Evolutionary conservation across 1,284 basidiomycete species (phyloP), one percentile per base, ranked within the genome.

Genomic region (Cryptococcus amylolentus): DNA sequence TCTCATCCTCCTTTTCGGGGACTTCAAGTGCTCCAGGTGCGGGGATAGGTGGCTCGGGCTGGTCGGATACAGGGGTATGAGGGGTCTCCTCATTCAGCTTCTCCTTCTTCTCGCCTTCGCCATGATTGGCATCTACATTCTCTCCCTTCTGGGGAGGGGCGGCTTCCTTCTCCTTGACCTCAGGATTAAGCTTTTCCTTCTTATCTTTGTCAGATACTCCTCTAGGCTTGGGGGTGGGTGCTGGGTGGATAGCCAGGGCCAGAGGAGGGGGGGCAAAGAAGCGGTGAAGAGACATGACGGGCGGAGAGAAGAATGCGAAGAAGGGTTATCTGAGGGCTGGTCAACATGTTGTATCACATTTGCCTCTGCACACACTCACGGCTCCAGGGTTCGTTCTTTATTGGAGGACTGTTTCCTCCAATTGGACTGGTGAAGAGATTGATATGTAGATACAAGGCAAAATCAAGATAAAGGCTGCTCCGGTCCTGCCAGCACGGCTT

Each of bases 251-350:
- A 26, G 66, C 64, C 26, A 69, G 39, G 7, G 66, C 67, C 38
- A 71, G 55, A 16, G 70, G 70, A 4, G 70, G 68, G 5, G 68
- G 66, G 14, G 60, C 55, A 53, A 64, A 41, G 47, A 62, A 62
- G 52, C 60, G 56, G 51, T 71, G 70, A 16, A 69, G 57, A n/a
- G 70, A 71, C 70, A 71, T 71, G 51, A 18, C 55, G 46, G 12
- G 46, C n/a, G 13, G 10, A 35, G 31, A 35, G 31, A 35, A 35
- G 31, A 10, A 10, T 10, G 31, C 10, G 31, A 35, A 35, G 31
- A 35, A 10, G 23, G 23, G 23, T 23, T 35, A 8, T 35, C 31
- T 35, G 31, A 35, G 10, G 6, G 31, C 1, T 10, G 31, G 31
- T 35, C 31, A 35, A 10, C 31, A 8, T 6, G 31, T 8, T 35